Percentiles rank a stretch among this genome's conserved stretches.
Evolutionary conservation across 2,329 filamentous ascomycete species (phyloP).

Genomic region (Juglanconis juglandina): DNA sequence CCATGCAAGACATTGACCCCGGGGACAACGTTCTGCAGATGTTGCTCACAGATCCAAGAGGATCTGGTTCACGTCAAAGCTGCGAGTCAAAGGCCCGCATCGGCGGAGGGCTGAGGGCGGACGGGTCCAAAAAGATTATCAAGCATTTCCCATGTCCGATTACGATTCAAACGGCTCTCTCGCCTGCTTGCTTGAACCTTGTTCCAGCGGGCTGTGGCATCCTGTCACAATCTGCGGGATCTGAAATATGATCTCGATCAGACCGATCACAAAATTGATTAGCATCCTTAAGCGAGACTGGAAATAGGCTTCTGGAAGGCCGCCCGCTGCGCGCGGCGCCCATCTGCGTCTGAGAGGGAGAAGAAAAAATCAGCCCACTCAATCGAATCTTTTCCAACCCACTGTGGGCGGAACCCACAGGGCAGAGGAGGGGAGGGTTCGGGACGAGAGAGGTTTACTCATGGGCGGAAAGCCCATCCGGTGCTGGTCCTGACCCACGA

Average conservation of each 20-base stretch:
- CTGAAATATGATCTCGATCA: constrained; percentile 17
- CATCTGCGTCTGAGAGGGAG: not conserved
- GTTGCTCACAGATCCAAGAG: not conserved
- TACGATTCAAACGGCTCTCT: not conserved
- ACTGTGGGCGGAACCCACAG: constrained; percentile 4
- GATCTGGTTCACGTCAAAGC: not conserved
- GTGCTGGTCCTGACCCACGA: constrained; percentile 8
- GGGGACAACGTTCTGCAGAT: not conserved
- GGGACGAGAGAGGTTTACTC: not conserved
- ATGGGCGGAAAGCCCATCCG: constrained; percentile 4
- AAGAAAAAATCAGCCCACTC: constrained; percentile 8
- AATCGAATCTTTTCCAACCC: not conserved
- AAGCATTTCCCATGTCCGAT: not conserved
- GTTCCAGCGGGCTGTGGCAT: not conserved
- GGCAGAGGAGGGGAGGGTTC: constrained; percentile 2
- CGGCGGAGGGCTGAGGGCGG: not conserved
- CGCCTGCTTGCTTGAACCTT: not conserved
- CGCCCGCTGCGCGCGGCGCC: not conserved
- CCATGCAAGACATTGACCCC: not conserved
- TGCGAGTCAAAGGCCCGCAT: not conserved
- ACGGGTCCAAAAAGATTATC: not conserved
- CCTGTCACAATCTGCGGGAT: constrained; percentile 17
- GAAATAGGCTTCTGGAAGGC: constrained; percentile 4
- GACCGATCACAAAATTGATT: constrained; percentile 7
- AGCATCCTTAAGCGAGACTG: constrained; percentile 3